These are phyloP conservation scores for Myriangium duriaei DNA, from an alignment of 2,329 filamentous ascomycete species.

Conservation along the genomic window DNA sequence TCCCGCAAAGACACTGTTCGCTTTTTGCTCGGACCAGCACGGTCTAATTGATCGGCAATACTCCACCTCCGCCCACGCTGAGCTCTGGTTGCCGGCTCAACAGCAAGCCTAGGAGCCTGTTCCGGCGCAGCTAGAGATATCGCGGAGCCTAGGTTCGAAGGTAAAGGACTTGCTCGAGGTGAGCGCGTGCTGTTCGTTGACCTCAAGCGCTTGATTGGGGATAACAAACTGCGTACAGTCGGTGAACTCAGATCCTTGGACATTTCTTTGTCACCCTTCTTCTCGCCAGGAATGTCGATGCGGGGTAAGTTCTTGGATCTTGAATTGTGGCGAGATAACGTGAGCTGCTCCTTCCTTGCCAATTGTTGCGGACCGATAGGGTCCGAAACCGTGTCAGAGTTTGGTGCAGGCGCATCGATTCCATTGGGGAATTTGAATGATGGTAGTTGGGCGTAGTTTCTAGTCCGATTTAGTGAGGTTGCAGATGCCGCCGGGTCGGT, in stretches of 20 bases:
- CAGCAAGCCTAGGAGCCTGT: neutral
- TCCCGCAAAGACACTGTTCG: constrained; percentile 53
- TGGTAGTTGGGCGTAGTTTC: constrained; percentile 35
- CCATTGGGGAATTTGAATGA: constrained; percentile 36
- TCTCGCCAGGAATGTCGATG: constrained; percentile 33
- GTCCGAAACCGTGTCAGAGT: constrained; percentile 21
- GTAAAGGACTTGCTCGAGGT: constrained; percentile 15
- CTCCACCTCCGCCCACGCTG: constrained; percentile 42
- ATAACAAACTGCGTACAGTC: constrained; percentile 1
- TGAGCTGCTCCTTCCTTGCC: constrained; percentile 25
- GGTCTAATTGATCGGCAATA: constrained; percentile 37
- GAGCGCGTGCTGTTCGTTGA: constrained; percentile 26
- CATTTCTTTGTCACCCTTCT: constrained; percentile 25
- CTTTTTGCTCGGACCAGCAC: constrained; percentile 26
- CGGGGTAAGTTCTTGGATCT: constrained; percentile 36
- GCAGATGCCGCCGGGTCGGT: constrained; percentile 24
- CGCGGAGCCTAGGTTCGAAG: constrained; percentile 14
- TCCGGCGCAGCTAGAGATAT: neutral
- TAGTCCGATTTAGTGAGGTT: constrained; percentile 26
- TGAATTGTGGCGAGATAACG: constrained; percentile 32
- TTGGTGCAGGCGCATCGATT: constrained; percentile 14
- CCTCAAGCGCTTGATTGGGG: constrained; percentile 7
- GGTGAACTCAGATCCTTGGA: neutral
- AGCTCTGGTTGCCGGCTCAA: neutral
- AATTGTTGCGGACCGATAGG: constrained; percentile 32